A percentile compares a stretch with the other conserved stretches of the same genome.
Evolutionary conservation across 495 filamentous ascomycete genomes (phyloP).

Genomic region (Penicillium chermesinum): DNA sequence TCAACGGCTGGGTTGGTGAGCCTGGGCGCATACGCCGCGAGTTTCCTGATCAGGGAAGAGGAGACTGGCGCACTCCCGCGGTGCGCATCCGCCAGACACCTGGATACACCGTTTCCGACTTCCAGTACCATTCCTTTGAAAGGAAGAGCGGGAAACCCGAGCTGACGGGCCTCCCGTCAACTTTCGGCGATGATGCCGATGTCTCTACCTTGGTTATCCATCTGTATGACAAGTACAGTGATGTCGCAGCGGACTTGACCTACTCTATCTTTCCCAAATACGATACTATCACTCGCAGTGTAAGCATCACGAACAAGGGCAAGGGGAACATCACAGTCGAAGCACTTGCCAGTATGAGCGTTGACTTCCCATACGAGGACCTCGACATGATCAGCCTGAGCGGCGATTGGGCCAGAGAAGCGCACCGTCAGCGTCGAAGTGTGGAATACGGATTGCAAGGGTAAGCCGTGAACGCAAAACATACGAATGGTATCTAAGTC

Average conservation of each 20-base stretch:
- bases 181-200: conserved; percentile 42
- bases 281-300: conserved; percentile 50
- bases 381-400: conserved; percentile 49
- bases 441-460: conserved; percentile 33
- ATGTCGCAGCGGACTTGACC: conserved; percentile 43
- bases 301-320: conserved; percentile 47
- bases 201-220: conserved; percentile 48
- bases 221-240: conserved; percentile 46
- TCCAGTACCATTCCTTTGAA: conserved; percentile 43
- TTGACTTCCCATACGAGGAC: conserved; percentile 48
- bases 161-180: conserved; percentile 45
- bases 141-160: conserved; percentile 41
- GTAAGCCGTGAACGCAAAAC: conserved; percentile 9
- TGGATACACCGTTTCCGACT: conserved; percentile 47
- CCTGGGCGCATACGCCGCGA: conserved; percentile 47
- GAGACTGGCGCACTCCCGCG: conserved; percentile 51
- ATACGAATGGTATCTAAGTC: not conserved
- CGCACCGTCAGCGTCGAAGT: conserved; percentile 31
- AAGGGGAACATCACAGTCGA: conserved; percentile 40
- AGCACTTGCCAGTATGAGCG: conserved; percentile 47
- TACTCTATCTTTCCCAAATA: conserved; percentile 52
- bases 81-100: conserved; percentile 45
- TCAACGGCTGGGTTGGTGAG: conserved; percentile 43
- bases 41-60: conserved; percentile 51
- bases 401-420: conserved; percentile 51